Conservation (phyloP, 495 filamentous ascomycete genomes). For the Neurospora tetrasperma region DNA sequence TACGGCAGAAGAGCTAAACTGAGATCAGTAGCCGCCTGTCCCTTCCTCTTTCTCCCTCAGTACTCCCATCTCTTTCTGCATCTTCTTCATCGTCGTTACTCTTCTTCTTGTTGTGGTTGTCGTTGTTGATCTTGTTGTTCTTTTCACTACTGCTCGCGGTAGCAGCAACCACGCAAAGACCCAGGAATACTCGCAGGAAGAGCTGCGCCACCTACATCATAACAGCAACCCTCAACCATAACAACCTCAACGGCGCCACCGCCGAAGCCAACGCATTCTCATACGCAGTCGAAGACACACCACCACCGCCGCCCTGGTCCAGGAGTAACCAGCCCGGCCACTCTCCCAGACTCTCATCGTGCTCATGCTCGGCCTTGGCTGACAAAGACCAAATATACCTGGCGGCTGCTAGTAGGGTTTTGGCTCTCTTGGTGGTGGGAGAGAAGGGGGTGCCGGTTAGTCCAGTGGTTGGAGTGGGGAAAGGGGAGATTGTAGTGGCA, state of each 20-base stretch:
- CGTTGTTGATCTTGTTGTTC: neutral
- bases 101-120: neutral
- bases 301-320: neutral
- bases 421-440: neutral
- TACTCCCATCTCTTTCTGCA: neutral
- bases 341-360: neutral
- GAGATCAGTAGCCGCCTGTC: neutral
- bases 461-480: neutral
- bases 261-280: neutral
- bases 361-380: neutral
- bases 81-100: neutral
- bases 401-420: neutral
- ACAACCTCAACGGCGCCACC: neutral
- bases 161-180: neutral
- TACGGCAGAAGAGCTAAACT: neutral
- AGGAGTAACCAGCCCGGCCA: neutral
- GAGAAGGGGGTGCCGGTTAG: neutral
- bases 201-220: neutral
- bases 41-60: neutral
- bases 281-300: neutral
- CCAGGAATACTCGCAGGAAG: neutral
- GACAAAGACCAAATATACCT: neutral
- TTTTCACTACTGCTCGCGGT: neutral
- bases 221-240: neutral
- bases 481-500: neutral